Conservation (phyloP, 306 rosid genomes). For the Chamaecrista fasciculata region DNA sequence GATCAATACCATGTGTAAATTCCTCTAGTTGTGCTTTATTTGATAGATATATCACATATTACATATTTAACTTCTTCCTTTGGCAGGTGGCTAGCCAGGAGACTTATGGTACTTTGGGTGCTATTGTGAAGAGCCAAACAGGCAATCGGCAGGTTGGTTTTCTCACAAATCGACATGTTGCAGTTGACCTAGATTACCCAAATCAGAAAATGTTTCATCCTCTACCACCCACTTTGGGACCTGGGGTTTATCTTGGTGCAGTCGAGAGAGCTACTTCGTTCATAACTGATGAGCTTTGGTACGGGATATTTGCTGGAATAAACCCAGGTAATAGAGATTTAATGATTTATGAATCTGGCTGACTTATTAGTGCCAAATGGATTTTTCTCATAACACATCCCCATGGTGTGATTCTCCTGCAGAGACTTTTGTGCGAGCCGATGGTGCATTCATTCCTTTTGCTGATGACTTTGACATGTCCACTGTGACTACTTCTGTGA, state of each 20-base stretch:
- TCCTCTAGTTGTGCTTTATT: constrained; percentile 10
- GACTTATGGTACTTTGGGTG: constrained; percentile 98
- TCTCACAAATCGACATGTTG: constrained; percentile 98
- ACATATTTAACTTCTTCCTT: constrained; percentile 22
- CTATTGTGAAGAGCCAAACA: constrained; percentile 93
- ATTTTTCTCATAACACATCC: background rate
- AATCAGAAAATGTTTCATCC: constrained; percentile 99
- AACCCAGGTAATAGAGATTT: constrained; percentile 75
- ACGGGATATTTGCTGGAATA: constrained; percentile 97
- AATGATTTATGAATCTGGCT: too few relatives aligned
- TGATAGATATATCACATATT: constrained; percentile 32
- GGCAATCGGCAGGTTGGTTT: constrained; percentile 94
- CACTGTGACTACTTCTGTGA: constrained; percentile 78
- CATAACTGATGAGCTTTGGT: constrained; percentile 98
- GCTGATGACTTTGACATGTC: constrained; percentile 97
- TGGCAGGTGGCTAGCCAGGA: constrained; percentile 94
- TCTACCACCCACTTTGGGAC: constrained; percentile 94
- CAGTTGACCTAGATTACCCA: constrained; percentile 94
- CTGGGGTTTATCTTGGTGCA: constrained; percentile 99
- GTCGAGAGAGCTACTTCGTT: constrained; percentile 99
- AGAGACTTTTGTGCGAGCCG: constrained; percentile 99
- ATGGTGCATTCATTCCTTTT: constrained; percentile 97
- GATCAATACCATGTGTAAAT: constrained; percentile 22
- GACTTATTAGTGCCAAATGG: constrained; percentile 6
- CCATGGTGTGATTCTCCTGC: constrained; percentile 36